These are phyloP conservation scores for Colletotrichum cordylinicola DNA, from an alignment of 2,329 filamentous ascomycete species.

Conservation along the genomic window DNA sequence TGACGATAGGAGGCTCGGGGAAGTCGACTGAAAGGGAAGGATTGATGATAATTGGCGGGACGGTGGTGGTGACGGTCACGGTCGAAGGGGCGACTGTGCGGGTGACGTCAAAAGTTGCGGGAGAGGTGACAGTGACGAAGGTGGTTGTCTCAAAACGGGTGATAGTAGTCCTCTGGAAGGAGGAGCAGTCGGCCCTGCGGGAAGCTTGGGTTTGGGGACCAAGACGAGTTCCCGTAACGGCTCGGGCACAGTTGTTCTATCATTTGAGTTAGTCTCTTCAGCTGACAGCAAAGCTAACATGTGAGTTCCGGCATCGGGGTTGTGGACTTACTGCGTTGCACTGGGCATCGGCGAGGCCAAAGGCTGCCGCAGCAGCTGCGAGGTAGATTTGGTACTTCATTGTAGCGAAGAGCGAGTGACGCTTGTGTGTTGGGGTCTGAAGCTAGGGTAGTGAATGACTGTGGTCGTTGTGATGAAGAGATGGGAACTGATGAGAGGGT, in stretches of 20 bases:
- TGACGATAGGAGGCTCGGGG: background rate
- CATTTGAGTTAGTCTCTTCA: background rate
- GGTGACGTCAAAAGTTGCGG: background rate
- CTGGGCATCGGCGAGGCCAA: background rate
- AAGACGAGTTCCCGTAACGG: background rate
- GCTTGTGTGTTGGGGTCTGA: background rate
- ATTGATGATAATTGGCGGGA: background rate
- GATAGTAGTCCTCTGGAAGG: background rate
- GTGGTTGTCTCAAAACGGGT: slow-evolving; percentile 20
- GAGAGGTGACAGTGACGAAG: background rate
- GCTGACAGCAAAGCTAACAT: background rate
- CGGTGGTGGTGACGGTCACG: background rate
- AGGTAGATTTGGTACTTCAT: background rate
- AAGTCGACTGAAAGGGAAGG: background rate
- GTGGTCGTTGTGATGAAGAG: background rate
- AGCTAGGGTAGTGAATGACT: background rate
- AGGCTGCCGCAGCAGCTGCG: background rate
- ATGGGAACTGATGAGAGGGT: background rate
- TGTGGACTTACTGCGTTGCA: background rate
- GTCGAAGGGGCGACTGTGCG: background rate
- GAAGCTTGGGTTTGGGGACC: background rate
- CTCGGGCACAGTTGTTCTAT: slow-evolving; percentile 8
- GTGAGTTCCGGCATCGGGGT: background rate
- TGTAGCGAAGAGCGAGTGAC: background rate
- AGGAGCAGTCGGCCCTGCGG: background rate